Conservation (phyloP, 352 stramenopile genomes). For the Bremia lactucae region DNA sequence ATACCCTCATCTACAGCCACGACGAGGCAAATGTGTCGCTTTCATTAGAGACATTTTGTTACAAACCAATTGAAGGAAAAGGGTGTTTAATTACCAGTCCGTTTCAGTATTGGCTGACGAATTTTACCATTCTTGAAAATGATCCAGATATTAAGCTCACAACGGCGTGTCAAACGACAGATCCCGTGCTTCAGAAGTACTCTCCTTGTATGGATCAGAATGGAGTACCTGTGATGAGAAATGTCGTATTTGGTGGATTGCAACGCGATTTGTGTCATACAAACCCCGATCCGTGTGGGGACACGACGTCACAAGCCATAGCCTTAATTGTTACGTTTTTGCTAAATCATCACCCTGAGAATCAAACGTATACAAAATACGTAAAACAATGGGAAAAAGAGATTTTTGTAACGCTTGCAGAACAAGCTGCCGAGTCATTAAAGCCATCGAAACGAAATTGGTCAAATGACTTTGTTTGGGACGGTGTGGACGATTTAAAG, state of each 20-base stretch:
- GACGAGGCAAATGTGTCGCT: slow-evolving; percentile 25
- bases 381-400: slow-evolving; percentile 75
- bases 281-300: slow-evolving; percentile 80
- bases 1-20: slow-evolving; percentile 13
- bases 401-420: slow-evolving; percentile 48
- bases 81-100: slow-evolving; percentile 76
- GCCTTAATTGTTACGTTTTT: slow-evolving; percentile 85
- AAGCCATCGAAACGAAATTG: slow-evolving; percentile 5
- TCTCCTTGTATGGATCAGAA: slow-evolving; percentile 85
- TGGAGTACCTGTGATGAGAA: slow-evolving; percentile 81
- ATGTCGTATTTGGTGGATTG: slow-evolving; percentile 82
- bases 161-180: slow-evolving; percentile 74
- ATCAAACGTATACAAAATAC: slow-evolving; percentile 61
- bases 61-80: slow-evolving; percentile 63
- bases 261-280: slow-evolving; percentile 46
- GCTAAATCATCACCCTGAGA: slow-evolving; percentile 62
- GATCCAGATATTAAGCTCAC: slow-evolving; percentile 84
- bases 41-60: slow-evolving; percentile 64
- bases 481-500: slow-evolving; percentile 13
- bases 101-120: slow-evolving; percentile 68
- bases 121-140: slow-evolving; percentile 38
- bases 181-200: slow-evolving; percentile 32
- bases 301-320: slow-evolving; percentile 53
- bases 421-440: slow-evolving; percentile 17
- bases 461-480: slow-evolving; percentile 15